Evolutionary conservation across 2,329 filamentous ascomycete genomes (phyloP).

Genomic region (Hortaea werneckii): DNA sequence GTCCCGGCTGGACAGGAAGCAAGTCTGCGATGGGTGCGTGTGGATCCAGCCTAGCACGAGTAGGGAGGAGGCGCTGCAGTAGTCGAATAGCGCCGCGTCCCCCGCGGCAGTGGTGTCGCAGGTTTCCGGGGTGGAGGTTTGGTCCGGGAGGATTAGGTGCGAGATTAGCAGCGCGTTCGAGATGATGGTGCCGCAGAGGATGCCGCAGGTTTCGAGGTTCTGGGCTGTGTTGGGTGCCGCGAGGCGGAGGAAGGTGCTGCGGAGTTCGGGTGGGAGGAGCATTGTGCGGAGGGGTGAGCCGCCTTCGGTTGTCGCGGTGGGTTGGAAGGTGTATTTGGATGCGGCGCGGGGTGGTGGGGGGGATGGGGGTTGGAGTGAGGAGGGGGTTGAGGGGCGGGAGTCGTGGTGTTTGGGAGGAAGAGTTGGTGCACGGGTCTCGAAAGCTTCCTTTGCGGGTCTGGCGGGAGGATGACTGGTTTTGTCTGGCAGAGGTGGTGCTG

Average conservation of each 20-base stretch:
- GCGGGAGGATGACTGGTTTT: conserved; percentile 8
- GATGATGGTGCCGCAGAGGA: conserved; percentile 80
- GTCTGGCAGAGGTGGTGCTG: neutral
- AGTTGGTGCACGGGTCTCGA: conserved; percentile 21
- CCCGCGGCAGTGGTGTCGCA: conserved; percentile 88
- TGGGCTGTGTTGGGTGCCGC: conserved; percentile 65
- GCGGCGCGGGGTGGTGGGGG: conserved; percentile 3
- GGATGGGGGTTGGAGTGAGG: conserved; percentile 13
- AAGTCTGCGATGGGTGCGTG: conserved; percentile 91
- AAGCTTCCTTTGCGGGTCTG: conserved; percentile 21
- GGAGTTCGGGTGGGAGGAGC: conserved; percentile 70
- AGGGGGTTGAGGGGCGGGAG: conserved; percentile 18
- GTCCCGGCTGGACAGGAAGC: conserved; percentile 93
- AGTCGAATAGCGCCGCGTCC: conserved; percentile 63
- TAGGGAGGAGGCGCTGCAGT: conserved; percentile 73
- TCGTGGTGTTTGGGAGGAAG: conserved; percentile 5
- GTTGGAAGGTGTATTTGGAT: conserved; percentile 63
- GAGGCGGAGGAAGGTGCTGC: conserved; percentile 61
- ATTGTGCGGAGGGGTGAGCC: conserved; percentile 77
- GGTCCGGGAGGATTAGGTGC: conserved; percentile 79
- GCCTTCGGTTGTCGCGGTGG: conserved; percentile 81
- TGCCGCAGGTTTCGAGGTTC: conserved; percentile 90
- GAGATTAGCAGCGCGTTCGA: conserved; percentile 91
- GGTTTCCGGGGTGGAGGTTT: conserved; percentile 81
- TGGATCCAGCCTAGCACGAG: conserved; percentile 95